These are phyloP conservation scores for Zalaria obscura DNA, from an alignment of 2,329 filamentous ascomycete species.

Conservation along the genomic window DNA sequence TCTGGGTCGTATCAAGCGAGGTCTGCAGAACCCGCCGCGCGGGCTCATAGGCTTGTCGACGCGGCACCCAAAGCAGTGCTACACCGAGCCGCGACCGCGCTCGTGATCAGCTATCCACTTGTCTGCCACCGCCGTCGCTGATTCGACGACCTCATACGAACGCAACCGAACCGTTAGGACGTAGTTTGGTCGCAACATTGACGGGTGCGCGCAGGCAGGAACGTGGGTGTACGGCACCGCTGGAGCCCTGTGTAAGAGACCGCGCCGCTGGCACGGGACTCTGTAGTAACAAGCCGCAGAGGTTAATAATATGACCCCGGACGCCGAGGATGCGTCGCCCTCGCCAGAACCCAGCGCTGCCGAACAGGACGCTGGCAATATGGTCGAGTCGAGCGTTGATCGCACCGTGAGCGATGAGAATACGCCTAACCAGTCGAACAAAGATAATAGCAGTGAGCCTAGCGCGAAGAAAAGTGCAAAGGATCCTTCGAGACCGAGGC, in stretches of 20 bases:
- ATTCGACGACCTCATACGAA: not conserved
- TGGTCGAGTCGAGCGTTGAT: slow-evolving; percentile 28
- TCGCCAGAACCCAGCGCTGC: slow-evolving; percentile 27
- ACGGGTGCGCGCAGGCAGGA: slow-evolving; percentile 12
- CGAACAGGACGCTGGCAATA: slow-evolving; percentile 9
- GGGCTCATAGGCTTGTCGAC: slow-evolving; percentile 8
- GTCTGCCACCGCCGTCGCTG: not conserved
- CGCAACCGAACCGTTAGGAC: not conserved
- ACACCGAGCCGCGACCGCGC: not conserved
- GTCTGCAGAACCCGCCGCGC: slow-evolving; percentile 1
- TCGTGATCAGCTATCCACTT: not conserved
- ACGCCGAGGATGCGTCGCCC: slow-evolving; percentile 32
- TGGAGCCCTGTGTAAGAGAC: slow-evolving; percentile 16
- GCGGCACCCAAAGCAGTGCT: slow-evolving; percentile 5
- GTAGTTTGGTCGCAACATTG: not conserved
- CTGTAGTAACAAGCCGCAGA: slow-evolving; percentile 10
- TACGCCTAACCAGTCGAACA: slow-evolving; percentile 17
- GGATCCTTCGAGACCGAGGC: slow-evolving; percentile 73
- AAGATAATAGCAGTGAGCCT: slow-evolving; percentile 18
- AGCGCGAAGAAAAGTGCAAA: slow-evolving; percentile 46
- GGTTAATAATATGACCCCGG: slow-evolving; percentile 33
- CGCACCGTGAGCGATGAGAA: slow-evolving; percentile 23
- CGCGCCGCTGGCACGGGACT: slow-evolving; percentile 14
- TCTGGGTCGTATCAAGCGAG: not conserved
- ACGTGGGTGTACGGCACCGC: slow-evolving; percentile 23